These are phyloP conservation scores for Magnolia kwangsiensis DNA, from an alignment of 164 flowering plant species.

Conservation along the genomic window DNA sequence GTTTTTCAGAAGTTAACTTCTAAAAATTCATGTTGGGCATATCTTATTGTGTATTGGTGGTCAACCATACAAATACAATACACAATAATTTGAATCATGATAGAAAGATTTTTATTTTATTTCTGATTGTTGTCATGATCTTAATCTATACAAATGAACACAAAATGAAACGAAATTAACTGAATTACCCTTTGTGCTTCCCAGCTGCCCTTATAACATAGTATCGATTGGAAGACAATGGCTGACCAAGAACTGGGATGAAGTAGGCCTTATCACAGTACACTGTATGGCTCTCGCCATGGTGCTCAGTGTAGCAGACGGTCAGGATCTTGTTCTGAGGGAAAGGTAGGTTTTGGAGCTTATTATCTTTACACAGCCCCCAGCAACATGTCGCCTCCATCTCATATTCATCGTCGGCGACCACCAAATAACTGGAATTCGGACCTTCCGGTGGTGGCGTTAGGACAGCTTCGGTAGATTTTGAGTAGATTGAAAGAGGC, in stretches of 20 bases:
- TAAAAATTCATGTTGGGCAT: no score
- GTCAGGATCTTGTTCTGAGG: conserved; percentile 38
- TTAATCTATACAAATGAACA: no score
- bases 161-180: no score
- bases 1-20: no score
- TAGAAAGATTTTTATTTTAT: no score
- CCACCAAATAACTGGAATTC: conserved; percentile 29
- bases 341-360: conserved; percentile 29
- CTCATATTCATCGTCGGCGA: conserved; percentile 30
- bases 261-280: conserved; percentile 22
- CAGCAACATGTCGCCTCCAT: conserved; percentile 25
- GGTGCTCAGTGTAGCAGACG: background rate
- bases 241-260: conserved; percentile 51
- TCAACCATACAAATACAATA: no score
- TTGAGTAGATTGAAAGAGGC: conserved; percentile 37
- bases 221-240: conserved; percentile 53
- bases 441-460: conserved; percentile 34
- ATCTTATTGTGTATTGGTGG: no score
- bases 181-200: conserved; percentile 42
- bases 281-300: background rate
- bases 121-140: no score
- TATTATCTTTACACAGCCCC: conserved; percentile 22
- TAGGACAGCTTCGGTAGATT: background rate
- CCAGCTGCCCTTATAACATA: conserved; percentile 44
- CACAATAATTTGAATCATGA: no score